phyloP scores from a whole-genome alignment of 73 alveolate genomes.

The Paramecium biaurelia region DNA sequence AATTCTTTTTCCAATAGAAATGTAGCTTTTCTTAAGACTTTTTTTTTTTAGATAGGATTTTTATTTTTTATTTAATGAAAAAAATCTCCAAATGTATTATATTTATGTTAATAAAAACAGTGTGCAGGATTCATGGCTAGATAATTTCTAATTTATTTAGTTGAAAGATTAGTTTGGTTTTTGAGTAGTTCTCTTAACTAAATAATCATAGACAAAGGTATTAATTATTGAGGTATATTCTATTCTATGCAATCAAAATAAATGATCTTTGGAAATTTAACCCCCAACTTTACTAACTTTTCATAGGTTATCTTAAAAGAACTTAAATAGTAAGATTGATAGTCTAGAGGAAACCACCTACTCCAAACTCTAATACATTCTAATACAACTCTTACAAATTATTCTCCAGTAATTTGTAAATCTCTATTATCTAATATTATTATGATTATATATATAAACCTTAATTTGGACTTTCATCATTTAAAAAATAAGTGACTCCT shows the following conservation, averaged over 20 bases:
- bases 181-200: neutral
- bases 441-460: neutral
- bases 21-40: neutral
- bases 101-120: neutral
- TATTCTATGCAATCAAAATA: neutral
- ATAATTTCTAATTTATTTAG: neutral
- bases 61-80: neutral
- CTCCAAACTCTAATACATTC: slow-evolving; percentile 42
- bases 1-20: neutral
- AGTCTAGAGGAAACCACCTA: slow-evolving; percentile 30
- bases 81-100: neutral
- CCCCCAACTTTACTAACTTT: neutral
- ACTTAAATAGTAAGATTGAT: neutral
- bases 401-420: neutral
- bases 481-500: neutral
- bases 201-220: neutral
- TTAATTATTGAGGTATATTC: neutral
- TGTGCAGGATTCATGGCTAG: neutral
- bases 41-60: neutral
- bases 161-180: neutral
- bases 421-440: neutral
- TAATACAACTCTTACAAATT: neutral
- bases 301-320: neutral
- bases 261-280: neutral
- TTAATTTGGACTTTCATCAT: neutral